phyloP scores from a whole-genome alignment of 192 early-diverging fungal genomes.

The Mortierella hygrophila region DNA sequence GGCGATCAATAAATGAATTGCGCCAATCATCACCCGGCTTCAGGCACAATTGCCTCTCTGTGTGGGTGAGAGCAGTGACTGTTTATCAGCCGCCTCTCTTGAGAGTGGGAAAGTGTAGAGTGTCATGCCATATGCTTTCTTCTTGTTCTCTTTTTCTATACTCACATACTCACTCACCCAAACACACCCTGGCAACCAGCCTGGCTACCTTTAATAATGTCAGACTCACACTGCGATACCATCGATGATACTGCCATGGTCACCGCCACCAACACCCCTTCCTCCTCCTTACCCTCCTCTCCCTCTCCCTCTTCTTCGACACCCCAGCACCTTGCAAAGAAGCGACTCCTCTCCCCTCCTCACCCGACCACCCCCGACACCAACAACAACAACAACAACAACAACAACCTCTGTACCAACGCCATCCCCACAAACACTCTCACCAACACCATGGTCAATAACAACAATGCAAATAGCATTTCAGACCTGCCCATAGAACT shows the following conservation, averaged over 20 bases:
- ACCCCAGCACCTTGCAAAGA: background rate
- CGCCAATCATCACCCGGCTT: too few species aligned
- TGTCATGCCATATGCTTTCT: background rate
- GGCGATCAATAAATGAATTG: too few species aligned
- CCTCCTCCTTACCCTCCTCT: background rate
- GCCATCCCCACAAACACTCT: background rate
- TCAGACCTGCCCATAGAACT: slow-evolving; percentile 36
- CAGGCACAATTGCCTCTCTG: too few species aligned
- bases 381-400: background rate
- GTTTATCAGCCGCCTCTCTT: too few species aligned
- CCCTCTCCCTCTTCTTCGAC: background rate
- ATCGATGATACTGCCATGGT: background rate
- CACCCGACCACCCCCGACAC: slow-evolving; percentile 5
- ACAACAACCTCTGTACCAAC: background rate
- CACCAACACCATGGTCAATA: background rate
- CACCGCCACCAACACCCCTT: background rate
- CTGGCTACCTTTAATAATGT: background rate
- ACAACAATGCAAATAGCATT: background rate
- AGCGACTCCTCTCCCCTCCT: background rate
- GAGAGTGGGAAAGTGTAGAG: too few species aligned
- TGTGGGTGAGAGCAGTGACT: too few species aligned
- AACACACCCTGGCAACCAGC: background rate
- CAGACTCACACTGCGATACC: background rate
- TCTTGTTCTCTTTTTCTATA: background rate
- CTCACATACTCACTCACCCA: background rate